These are phyloP conservation scores for Furculomyces boomerangus DNA, from an alignment of 371 early-diverging fungal genomes.

Conservation along the genomic window DNA sequence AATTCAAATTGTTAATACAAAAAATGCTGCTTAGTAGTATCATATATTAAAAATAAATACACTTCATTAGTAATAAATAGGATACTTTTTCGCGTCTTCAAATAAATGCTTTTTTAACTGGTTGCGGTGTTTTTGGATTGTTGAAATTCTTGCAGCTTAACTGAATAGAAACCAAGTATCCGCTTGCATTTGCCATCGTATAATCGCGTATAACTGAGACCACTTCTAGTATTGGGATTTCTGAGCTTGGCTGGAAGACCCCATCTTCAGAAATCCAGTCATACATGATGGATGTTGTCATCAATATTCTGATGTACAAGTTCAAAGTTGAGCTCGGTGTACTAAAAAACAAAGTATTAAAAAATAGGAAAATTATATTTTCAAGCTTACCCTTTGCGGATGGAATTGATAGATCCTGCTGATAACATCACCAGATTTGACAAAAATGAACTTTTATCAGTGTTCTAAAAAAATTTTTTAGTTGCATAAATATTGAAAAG, in stretches of 20 bases:
- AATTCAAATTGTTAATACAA: too few relatives aligned
- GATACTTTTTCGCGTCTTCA: not conserved
- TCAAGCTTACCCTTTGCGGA: slow-evolving; percentile 30
- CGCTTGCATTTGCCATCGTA: not conserved
- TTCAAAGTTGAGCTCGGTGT: slow-evolving; percentile 35
- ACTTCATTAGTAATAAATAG: not conserved
- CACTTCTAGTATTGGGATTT: slow-evolving; percentile 3
- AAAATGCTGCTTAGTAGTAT: not conserved
- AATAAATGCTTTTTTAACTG: slow-evolving; percentile 1
- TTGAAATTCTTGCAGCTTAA: slow-evolving; percentile 1
- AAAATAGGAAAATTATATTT: not conserved
- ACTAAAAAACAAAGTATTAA: slow-evolving; percentile 3
- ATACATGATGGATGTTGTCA: slow-evolving; percentile 68
- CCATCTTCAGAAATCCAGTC: slow-evolving; percentile 49
- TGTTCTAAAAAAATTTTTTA: not conserved
- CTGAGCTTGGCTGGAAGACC: not conserved
- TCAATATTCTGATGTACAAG: slow-evolving; percentile 53
- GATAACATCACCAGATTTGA: slow-evolving; percentile 47
- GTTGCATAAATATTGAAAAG: not conserved
- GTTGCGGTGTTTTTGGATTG: not conserved
- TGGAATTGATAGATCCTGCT: slow-evolving; percentile 44
- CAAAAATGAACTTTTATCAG: slow-evolving; percentile 3
- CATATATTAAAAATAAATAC: not conserved
- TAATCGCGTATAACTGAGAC: not conserved
- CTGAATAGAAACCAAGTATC: slow-evolving; percentile 1